Percentiles rank a stretch among this genome's conserved stretches.
These are phyloP conservation scores for Chlamydomonas eustigma DNA, from an alignment of 139 green algal species.

Conservation along the genomic window DNA sequence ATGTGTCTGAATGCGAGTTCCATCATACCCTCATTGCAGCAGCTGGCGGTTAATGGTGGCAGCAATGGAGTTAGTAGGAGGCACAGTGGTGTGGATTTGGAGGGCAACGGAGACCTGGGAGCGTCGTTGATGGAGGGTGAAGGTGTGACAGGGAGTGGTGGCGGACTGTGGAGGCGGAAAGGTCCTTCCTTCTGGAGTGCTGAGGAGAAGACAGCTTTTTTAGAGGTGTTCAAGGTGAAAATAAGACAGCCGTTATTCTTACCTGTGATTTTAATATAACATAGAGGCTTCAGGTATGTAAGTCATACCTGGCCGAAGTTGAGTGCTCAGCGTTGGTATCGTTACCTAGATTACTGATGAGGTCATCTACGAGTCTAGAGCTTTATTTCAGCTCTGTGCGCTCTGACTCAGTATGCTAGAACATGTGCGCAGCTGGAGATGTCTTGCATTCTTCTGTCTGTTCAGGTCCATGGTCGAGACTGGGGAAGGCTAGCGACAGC, in stretches of 20 bases:
- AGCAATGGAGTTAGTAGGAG: not conserved
- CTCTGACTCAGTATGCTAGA: no score
- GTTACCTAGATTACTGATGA: no score
- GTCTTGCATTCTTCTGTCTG: no score
- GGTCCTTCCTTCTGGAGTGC: not conserved
- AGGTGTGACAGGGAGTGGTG: constrained; percentile 12
- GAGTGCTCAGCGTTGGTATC: no score
- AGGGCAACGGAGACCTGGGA: not conserved
- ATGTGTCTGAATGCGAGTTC: not conserved
- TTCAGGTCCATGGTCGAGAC: constrained; percentile 49
- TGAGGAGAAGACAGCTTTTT: not conserved
- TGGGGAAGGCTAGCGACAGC: constrained; percentile 52
- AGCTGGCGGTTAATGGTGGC: not conserved
- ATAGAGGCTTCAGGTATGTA: no score
- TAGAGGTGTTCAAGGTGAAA: not conserved
- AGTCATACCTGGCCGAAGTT: no score
- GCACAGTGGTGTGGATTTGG: not conserved
- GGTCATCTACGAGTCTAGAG: no score
- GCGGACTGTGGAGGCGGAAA: not conserved
- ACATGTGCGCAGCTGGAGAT: no score
- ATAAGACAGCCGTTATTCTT: no score
- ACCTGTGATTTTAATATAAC: no score
- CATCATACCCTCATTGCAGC: not conserved
- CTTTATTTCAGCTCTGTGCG: no score
- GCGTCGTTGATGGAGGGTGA: not conserved